Evolutionary conservation across 2,329 filamentous ascomycete species (phyloP), one percentile per base, ranked within the genome.

Genomic region (Penicillium sp.): DNA sequence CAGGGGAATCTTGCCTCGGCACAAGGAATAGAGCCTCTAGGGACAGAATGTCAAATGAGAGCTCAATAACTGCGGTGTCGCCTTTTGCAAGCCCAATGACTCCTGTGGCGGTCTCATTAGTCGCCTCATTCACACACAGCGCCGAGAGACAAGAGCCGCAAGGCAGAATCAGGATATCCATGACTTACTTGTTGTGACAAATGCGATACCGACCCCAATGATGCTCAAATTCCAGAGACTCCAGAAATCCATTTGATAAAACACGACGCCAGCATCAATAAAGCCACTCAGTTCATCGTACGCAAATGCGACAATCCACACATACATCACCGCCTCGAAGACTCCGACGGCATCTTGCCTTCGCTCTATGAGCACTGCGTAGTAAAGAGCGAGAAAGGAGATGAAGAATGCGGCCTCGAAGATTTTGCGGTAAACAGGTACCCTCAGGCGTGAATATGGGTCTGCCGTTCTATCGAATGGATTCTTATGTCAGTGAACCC

Each of bases 11-110:
- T 62, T 65, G 80, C 78, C 85, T 80, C 40, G 92, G 92, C 18
- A 96, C 89, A 73, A 97, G 87, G 71, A 97, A 93, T 9, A 97
- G 81, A 0, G 91, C 92, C 72, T 96, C 91, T 13, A 97, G 79
- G 0, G 91, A 88, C 21, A 97, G 79, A n/a, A 97, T 87, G 67
- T 97, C 91, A 70, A 96, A 97, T 1, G 91, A 87, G 3, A 88
- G 80, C 56, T 94, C 88, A 44, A 88, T 88, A n/a, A 91, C 82
- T 14, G 79, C 73, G 9, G 78, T 72, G 59, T 87, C 84, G 21
- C 83, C 71, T 49, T 82, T 83, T 21, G 80, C 79, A 24, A 93
- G 71, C 0, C 90, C 91, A 47, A 90, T 75, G 27, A 86, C 79
- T 46, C 90, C 87, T 90, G 51, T 22, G 21, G 29, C 27, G 48